Conservation (phyloP, 305 asterid species). For the Solanum hybrid region DNA sequence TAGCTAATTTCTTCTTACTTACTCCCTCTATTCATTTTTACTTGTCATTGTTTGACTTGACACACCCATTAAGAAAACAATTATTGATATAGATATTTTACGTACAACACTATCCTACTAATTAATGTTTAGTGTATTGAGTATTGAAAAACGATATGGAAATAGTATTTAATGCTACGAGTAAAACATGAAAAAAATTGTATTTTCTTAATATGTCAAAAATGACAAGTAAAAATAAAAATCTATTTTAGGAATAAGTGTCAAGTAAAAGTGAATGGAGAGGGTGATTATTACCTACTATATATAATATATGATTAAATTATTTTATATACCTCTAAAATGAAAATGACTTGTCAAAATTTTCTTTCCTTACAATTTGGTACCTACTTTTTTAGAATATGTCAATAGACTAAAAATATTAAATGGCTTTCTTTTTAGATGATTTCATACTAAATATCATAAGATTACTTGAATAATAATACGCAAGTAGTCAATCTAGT, state of each 20-base stretch:
- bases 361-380: neutral
- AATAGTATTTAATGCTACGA: neutral
- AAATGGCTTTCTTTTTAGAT: neutral
- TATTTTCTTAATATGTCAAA: neutral
- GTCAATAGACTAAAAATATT: neutral
- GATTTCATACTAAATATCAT: neutral
- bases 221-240: too few species aligned
- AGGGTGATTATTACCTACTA: neutral
- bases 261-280: neutral
- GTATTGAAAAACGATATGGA: neutral
- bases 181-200: neutral
- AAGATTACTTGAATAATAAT: neutral
- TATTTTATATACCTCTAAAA: neutral
- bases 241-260: neutral
- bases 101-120: neutral
- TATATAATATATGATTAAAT: neutral
- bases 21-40: neutral
- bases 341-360: neutral
- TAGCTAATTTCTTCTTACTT: neutral
- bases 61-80: rapidly evolving
- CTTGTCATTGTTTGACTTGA: too few species aligned
- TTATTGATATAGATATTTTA: too few species aligned
- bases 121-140: too few species aligned
- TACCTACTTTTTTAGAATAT: neutral
- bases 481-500: neutral